Evolutionary conservation across 2,329 filamentous ascomycete species (phyloP), one percentile per base, ranked within the genome.

Genomic region (Conoideocrella luteorostrata): DNA sequence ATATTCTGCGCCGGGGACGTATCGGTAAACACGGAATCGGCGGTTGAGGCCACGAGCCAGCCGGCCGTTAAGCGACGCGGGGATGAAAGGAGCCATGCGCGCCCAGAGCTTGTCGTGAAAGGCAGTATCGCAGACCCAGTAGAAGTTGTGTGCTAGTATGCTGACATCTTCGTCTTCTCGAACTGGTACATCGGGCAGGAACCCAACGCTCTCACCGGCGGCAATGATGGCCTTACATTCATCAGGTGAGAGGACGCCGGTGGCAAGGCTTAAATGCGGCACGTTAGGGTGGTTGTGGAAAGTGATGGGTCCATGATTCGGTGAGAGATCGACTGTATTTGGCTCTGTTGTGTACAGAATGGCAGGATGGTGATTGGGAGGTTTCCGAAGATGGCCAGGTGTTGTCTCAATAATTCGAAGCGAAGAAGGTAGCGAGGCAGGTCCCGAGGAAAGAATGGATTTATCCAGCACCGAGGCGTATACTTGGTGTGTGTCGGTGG

Each of bases 1-100:
- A 54, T 87, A 87, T 56, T 86, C 83, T 0, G 83, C 83, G 1
- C 82, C 82, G 2, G 82, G 82, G 0, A 86, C 81, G 46, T 87
- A 87, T 53, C 83, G 71, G 50, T 87, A 87, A 0, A 86, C 81
- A 15, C 83, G 72, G 64, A 86, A 87, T 5, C 83, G 74, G 1
- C 83, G 69, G 53, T 87, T 87, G 44, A 87, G 66, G 0, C 83
- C 82, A 4, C 81, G 69, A 0, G 76, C 79, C 18, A 67, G 57
- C 28, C 74, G 75, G 0, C 82, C 82, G 12, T 70, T 70, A 1
- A 84, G 65, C 0, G 63, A 61, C 0, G 65, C 56, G 0, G 83
- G 81, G 0, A 86, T 73, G 38, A 78, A 80, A 0, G 70, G 63
- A 3, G 70, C 63, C 3, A 86, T 74, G 12, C 82, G 72, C 0